phyloP scores from a whole-genome alignment of 257 asterid species.

The Solanum etuberosum region DNA sequence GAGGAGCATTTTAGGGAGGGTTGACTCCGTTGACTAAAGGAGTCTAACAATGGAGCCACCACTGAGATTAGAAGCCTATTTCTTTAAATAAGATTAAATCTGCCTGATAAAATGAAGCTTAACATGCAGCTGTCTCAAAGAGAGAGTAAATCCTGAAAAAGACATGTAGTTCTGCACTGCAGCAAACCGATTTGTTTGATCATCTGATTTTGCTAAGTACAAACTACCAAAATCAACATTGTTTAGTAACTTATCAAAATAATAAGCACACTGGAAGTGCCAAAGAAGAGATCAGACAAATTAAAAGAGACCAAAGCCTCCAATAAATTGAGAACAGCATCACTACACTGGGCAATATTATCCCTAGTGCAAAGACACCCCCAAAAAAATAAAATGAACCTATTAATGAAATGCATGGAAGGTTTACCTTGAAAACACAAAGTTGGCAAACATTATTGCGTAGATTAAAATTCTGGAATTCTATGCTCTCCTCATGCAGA shows the following conservation, averaged over 20 bases:
- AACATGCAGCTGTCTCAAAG: background rate
- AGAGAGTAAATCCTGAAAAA: background rate
- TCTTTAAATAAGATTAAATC: background rate
- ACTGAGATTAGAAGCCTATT: background rate
- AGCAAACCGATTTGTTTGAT: background rate
- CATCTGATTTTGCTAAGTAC: background rate
- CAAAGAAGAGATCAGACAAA: background rate
- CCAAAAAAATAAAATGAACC: too few species aligned
- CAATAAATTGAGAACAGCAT: background rate
- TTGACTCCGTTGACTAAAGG: background rate
- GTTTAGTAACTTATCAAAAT: background rate
- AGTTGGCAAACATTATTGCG: constrained; percentile 78
- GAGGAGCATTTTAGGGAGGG: background rate
- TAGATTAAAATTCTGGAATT: constrained; percentile 71
- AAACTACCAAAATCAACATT: background rate
- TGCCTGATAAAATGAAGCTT: background rate
- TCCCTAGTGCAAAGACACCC: background rate
- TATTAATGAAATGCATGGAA: background rate
- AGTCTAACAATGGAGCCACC: background rate
- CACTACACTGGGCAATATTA: background rate
- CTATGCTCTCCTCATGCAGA: constrained; percentile 70
- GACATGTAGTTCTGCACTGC: background rate
- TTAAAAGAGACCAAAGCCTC: background rate
- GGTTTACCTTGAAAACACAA: constrained; percentile 66
- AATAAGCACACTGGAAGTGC: background rate